Percentiles rank a stretch among this genome's conserved stretches.
Conservation (phyloP, 2,329 filamentous ascomycete species). For the Sarocladium kiliense region DNA sequence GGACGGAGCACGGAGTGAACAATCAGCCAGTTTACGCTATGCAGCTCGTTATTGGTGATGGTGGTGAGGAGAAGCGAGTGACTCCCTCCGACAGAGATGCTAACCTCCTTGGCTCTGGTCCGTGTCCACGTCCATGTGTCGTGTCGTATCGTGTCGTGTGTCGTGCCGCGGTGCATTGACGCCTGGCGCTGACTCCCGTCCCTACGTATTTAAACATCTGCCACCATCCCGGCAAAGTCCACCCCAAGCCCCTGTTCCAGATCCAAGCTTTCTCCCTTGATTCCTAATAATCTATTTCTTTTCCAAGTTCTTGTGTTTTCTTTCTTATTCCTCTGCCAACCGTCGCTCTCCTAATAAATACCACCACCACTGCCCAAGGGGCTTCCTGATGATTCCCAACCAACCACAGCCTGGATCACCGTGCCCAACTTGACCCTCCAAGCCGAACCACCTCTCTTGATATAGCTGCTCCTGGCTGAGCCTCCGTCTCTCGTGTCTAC, state of each 20-base stretch:
- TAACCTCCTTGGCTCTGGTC: too few relatives aligned
- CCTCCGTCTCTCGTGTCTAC: neutral
- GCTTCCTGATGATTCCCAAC: neutral
- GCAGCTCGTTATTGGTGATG: too few relatives aligned
- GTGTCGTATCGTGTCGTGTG: neutral
- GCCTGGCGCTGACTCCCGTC: neutral
- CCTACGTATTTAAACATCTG: constrained; percentile 6
- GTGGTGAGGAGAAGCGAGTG: neutral
- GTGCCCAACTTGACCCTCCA: constrained; percentile 5
- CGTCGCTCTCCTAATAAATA: neutral
- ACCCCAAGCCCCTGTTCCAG: constrained; percentile 3
- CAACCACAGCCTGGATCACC: neutral
- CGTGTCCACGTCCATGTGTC: too few relatives aligned
- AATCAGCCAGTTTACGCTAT: too few relatives aligned
- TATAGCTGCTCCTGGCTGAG: neutral
- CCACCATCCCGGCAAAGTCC: constrained; percentile 2
- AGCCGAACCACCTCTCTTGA: neutral
- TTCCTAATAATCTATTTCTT: constrained; percentile 5
- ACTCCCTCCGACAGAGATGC: too few relatives aligned
- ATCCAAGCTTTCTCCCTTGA: constrained; percentile 2
- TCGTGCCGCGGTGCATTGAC: neutral
- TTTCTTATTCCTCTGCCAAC: neutral
- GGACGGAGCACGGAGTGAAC: too few relatives aligned
- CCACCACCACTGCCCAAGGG: neutral
- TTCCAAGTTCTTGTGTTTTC: neutral